Base-by-base conservation (phyloP, 2,329 filamentous ascomycete species). In the Piedraia hortae region DNA sequence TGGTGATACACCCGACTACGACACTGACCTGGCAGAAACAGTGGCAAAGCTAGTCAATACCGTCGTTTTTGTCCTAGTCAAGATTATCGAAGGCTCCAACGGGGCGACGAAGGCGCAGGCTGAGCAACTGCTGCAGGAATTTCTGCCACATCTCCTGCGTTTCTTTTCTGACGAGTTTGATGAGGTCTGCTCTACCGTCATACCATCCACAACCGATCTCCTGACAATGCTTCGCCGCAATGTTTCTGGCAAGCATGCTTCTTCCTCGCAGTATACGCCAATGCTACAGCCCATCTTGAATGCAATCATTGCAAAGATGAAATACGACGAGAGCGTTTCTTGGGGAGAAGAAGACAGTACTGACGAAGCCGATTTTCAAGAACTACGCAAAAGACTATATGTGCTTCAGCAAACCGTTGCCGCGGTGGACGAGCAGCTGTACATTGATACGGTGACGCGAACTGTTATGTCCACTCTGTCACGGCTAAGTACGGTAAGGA, bases 91-190 rank as follows among this genome's bases (percentile, higher is more conserved):
- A 9, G 40, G 44, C 16, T 56, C 59, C 19, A 59, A 63, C 29
- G 55, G 65, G 13, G 56, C 65, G 19, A 68, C 65, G 12, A 66
- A 63, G 34, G 56, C 60, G 20, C 71, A 67, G 35, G 82, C 85
- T 22, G 77, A 85, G 34, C 66, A 71, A 34, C 61, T 88, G 27
- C 55, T 93, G 23, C 71, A 72, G 39, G 61, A 63, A 18, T 93
- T 93, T 43, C 53, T 90, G 13, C 77, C 80, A 1, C 70, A 80
- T 34, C 58, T 93, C 7, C 54, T 97, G 22, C 73, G 82, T 17
- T 91, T 91, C 53, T 91, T 97, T 48, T 73, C 78, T 12, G 85
- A 97, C 45, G 80, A 97, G 42, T 97, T 88, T 44, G 85, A 97
- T 45, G 85, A 97, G 50, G 70, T 97, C 34, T 93, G 85, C 53